Conservation (phyloP, 495 filamentous ascomycete genomes). For the Endocarpon pusillum region DNA sequence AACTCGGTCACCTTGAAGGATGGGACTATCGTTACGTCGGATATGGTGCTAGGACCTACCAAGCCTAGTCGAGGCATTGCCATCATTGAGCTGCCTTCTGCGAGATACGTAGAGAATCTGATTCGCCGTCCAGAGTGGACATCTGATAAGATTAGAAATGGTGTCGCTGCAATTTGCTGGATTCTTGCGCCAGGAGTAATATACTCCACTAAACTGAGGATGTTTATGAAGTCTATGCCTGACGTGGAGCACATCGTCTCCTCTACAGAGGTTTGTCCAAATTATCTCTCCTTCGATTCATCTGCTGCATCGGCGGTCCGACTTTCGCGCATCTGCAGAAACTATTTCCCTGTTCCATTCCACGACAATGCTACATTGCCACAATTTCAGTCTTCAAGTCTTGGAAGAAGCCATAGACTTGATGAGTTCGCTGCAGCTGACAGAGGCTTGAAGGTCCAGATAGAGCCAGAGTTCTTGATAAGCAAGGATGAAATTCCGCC, state of each 20-base stretch:
- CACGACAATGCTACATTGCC: slow-evolving; percentile 30
- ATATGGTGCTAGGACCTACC: slow-evolving; percentile 45
- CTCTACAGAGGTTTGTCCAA: slow-evolving; percentile 50
- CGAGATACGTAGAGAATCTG: slow-evolving; percentile 47
- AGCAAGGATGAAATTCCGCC: slow-evolving; percentile 30
- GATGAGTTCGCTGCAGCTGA: slow-evolving; percentile 13
- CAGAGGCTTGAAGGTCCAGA: slow-evolving; percentile 37
- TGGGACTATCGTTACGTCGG: slow-evolving; percentile 40
- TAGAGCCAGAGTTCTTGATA: slow-evolving; percentile 47
- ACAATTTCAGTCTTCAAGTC: slow-evolving; percentile 9
- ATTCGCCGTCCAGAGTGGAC: slow-evolving; percentile 59
- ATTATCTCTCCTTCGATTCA: slow-evolving; percentile 50
- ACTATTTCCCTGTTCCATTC: slow-evolving; percentile 48
- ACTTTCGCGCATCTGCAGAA: slow-evolving; percentile 48
- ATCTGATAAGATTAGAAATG: slow-evolving; percentile 41
- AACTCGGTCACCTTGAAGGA: slow-evolving; percentile 32
- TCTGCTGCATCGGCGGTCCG: slow-evolving; percentile 43
- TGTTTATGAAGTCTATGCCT: slow-evolving; percentile 48
- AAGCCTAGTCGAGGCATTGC: slow-evolving; percentile 49
- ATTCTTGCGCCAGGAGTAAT: slow-evolving; percentile 54
- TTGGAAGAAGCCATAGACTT: too few species aligned
- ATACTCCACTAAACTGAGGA: slow-evolving; percentile 37
- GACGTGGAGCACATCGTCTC: slow-evolving; percentile 59
- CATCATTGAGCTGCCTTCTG: slow-evolving; percentile 58
- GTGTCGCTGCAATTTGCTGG: slow-evolving; percentile 61